Evolutionary conservation across 352 stramenopile genomes (phyloP), one percentile per base, ranked within the genome.

Genomic region (Globisporangium iwayamae): DNA sequence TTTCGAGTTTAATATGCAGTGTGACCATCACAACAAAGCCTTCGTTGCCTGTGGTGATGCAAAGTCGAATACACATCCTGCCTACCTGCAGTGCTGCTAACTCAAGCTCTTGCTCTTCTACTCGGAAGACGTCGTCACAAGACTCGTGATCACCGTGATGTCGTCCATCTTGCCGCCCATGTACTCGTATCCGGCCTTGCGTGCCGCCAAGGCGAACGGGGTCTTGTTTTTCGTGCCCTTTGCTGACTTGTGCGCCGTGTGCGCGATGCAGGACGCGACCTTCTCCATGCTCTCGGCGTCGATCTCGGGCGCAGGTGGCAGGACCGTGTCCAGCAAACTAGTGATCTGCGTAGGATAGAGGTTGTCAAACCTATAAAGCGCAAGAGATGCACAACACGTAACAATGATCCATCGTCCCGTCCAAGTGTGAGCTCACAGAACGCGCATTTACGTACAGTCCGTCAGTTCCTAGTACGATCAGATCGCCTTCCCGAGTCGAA

Each of bases 391-490:
- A 30, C 5, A 59, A 25, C 36, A 53, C 34, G 58, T 46, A 32
- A n/a, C 4, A 28, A 63, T 22, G 13, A 16, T 46, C 39, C 34
- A 39, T 10, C 34, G 8, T 10, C 34, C 6, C 8, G 34, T 39
- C 34, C 34, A 39, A 39, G 34, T 10, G 22, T 39, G 34, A 39
- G 34, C 34, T 11, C 43, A 14, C n/a, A 41, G 0, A 46, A 16
- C 63, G 18, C 41, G 22, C 25, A n/a, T 43, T 39, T 59, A 79
- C 87, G 65, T 76, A 96, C 74, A 99, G 71, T 56, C 96, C 96
- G 66, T 99, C 96, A 4, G 92, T 98, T 69, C 90, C 96, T 18
- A 97, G 82, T 20, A 99, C 74, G 30, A 99, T 74, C 32, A 98
- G 63, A 63, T 99, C 96, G 46, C 94, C 94, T 58, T 83, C 76